Percentiles rank a stretch among this genome's conserved stretches.
phyloP scores from a whole-genome alignment of 192 early-diverging fungal genomes.

The Backusella tuberculispora region DNA sequence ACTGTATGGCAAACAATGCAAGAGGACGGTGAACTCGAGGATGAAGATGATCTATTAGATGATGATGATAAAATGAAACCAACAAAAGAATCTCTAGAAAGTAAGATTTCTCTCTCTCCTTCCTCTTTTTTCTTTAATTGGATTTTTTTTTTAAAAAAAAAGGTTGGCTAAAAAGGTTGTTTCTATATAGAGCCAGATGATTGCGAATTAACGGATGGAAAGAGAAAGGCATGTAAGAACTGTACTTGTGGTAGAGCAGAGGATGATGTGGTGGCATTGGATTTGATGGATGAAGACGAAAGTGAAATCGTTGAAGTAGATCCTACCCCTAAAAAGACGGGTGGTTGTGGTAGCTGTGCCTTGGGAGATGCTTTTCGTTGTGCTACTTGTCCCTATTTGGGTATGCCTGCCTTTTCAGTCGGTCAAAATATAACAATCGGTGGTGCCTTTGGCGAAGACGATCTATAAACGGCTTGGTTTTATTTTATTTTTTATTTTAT shows the following conservation, averaged over 20 bases:
- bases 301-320: conserved; percentile 45
- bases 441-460: conserved; percentile 56
- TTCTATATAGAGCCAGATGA: conserved; percentile 61
- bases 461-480: conserved; percentile 11
- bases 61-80: conserved; percentile 82
- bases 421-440: conserved; percentile 92
- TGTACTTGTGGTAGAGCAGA: conserved; percentile 94
- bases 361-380: conserved; percentile 98
- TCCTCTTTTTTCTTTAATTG: not conserved
- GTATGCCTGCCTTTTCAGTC: conserved; percentile 97
- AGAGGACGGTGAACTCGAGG: conserved; percentile 86
- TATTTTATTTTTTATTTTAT: too few species aligned
- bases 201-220: conserved; percentile 67
- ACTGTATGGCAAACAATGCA: conserved; percentile 63
- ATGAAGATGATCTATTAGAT: conserved; percentile 87
- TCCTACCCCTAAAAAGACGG: conserved; percentile 51
- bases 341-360: conserved; percentile 75
- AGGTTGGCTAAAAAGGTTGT: not conserved
- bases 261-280: conserved; percentile 56
- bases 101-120: conserved; percentile 37
- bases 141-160: not conserved
- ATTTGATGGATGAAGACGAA: conserved; percentile 34
- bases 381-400: conserved; percentile 92
- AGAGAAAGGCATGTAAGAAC: conserved; percentile 96
- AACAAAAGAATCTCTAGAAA: conserved; percentile 57